Evolutionary conservation across 371 early-diverging fungal species (phyloP).

Genomic region (Mucor sp.): DNA sequence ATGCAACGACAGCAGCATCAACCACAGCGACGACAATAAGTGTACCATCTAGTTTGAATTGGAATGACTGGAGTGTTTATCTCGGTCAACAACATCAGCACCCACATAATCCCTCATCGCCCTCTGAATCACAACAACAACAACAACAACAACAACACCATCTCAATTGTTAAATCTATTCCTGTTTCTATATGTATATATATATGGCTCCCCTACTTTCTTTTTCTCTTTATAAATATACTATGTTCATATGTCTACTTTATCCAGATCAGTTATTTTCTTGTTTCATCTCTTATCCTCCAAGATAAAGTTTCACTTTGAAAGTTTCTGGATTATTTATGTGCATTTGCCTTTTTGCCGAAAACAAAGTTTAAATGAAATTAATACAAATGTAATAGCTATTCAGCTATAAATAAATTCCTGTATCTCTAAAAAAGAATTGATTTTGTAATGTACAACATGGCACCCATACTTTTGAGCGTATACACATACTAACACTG

Average conservation of each 20-base stretch:
- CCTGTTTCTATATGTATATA: background rate
- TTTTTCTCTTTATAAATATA: background rate
- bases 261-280: background rate
- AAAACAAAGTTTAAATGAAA: background rate
- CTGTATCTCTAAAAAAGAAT: background rate
- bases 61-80: slow-evolving; percentile 27
- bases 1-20: background rate
- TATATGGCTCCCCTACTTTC: background rate
- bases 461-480: background rate
- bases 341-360: background rate
- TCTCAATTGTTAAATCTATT: background rate
- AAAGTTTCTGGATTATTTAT: background rate
- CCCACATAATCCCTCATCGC: background rate
- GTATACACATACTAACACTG: background rate
- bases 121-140: background rate
- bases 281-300: background rate
- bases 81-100: slow-evolving; percentile 12
- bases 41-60: slow-evolving; percentile 20
- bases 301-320: background rate
- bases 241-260: background rate
- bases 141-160: background rate
- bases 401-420: background rate
- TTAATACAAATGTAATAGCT: background rate
- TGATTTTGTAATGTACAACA: background rate
- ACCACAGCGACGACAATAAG: background rate